Conservation (phyloP, 1,284 basidiomycete genomes). For the Ustilago shanxiensis region DNA sequence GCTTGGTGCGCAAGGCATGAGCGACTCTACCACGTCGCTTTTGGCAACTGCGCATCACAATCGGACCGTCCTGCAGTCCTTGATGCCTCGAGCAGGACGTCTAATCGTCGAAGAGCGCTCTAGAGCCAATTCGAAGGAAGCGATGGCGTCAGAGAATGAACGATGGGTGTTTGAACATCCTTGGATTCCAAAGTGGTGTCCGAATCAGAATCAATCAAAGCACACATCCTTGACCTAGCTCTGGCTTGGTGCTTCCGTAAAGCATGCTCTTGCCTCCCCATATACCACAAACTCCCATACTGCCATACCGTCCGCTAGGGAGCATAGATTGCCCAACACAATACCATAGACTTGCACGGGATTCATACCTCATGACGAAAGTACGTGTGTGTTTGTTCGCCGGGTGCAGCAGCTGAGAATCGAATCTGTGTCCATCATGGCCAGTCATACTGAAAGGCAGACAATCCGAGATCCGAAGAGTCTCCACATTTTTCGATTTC, state of each 20-base stretch:
- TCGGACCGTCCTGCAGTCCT: neutral
- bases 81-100: too few relatives aligned
- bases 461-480: constrained; percentile 16
- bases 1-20: constrained; percentile 13
- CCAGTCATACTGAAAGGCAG: neutral
- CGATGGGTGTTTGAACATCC: constrained; percentile 29
- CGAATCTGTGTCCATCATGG: neutral
- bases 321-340: neutral
- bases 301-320: neutral
- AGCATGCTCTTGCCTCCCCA: neutral
- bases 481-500: constrained; percentile 6
- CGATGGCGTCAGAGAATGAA: too few relatives aligned
- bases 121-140: neutral
- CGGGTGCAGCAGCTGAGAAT: neutral
- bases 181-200: constrained; percentile 39
- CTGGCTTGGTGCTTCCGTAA: too few relatives aligned
- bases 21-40: constrained; percentile 17
- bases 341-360: constrained; percentile 1
- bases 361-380: neutral
- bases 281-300: neutral
- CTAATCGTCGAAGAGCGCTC: neutral
- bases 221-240: neutral
- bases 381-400: neutral
- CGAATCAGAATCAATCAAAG: neutral
- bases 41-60: constrained; percentile 30